Evolutionary conservation across 208 protist genomes (phyloP).

Genomic region (Leishmania tarentolae): DNA sequence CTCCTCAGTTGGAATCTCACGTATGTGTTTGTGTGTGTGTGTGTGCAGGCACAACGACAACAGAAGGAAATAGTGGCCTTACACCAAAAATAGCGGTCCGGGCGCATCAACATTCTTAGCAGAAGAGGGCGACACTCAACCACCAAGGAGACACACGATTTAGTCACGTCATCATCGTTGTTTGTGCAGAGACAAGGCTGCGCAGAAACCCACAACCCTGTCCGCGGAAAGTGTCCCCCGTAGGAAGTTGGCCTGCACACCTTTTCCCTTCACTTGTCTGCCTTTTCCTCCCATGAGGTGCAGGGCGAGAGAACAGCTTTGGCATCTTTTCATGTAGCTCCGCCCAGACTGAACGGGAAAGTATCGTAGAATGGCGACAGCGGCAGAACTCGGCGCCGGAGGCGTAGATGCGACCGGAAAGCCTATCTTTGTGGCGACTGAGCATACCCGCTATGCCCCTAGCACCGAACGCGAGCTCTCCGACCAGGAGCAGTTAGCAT

Average conservation of each 20-base stretch:
- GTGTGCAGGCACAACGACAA: background rate
- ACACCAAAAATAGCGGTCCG: background rate
- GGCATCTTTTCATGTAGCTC: background rate
- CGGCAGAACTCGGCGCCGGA: slow-evolving; percentile 57
- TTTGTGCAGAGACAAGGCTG: background rate
- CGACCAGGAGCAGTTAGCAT: slow-evolving; percentile 85
- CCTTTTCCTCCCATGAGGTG: background rate
- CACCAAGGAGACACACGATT: background rate
- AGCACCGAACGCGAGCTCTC: slow-evolving; percentile 75
- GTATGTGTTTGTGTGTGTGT: background rate
- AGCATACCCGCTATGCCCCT: slow-evolving; percentile 70
- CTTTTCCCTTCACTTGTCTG: background rate
- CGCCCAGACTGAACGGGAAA: background rate
- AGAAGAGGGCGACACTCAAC: background rate
- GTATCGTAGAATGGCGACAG: slow-evolving; percentile 34
- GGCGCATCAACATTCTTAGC: background rate
- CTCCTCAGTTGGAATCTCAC: background rate
- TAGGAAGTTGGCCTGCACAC: background rate
- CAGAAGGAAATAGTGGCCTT: background rate
- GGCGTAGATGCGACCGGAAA: slow-evolving; percentile 52
- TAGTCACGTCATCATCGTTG: background rate
- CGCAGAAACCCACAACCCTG: background rate
- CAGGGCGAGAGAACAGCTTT: too few relatives aligned
- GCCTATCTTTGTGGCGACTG: slow-evolving; percentile 81
- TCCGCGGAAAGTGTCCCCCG: background rate